Conservation (phyloP, 805 yeast genomes). For the Yarrowia osloensis region DNA sequence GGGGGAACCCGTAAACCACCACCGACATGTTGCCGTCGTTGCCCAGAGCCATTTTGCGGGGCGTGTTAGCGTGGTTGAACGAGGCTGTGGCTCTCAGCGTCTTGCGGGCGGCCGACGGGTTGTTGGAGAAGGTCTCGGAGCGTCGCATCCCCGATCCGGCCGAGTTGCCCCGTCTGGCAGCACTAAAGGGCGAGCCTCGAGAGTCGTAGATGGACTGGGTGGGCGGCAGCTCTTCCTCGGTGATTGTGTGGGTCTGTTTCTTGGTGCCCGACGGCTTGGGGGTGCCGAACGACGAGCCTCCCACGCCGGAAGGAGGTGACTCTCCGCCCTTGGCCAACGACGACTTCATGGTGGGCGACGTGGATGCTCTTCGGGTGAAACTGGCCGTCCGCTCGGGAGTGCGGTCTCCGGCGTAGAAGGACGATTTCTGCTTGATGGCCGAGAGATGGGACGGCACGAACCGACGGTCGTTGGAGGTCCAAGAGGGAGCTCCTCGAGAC, state of each 20-base stretch:
- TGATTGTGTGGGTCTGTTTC: constrained; percentile 33
- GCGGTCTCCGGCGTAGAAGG: constrained; percentile 31
- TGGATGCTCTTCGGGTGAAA: constrained; percentile 16
- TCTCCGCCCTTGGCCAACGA: constrained; percentile 10
- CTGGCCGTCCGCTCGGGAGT: constrained; percentile 1
- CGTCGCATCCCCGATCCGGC: background rate
- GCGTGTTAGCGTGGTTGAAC: constrained; percentile 15
- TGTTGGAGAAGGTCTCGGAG: constrained; percentile 2
- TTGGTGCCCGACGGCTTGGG: constrained; percentile 36
- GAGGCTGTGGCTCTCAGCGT: constrained; percentile 16
- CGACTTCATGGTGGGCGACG: constrained; percentile 13
- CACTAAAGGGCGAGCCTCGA: constrained; percentile 31
- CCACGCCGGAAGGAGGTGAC: constrained; percentile 8
- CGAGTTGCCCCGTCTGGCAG: background rate
- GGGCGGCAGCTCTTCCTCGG: constrained; percentile 37
- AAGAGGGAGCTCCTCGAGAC: constrained; percentile 29
- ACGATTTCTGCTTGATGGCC: constrained; percentile 23
- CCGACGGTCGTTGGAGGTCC: constrained; percentile 30
- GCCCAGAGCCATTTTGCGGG: constrained; percentile 1
- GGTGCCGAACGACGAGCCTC: constrained; percentile 37
- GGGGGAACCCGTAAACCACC: constrained; percentile 87
- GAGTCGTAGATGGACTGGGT: constrained; percentile 36
- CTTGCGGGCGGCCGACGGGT: background rate
- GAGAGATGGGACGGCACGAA: constrained; percentile 31
- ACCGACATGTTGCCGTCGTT: constrained; percentile 60